A percentile compares a stretch with the other conserved stretches of the same genome.
Conservation (phyloP, 2,329 filamentous ascomycete species). For the Aureobasidium sp. region DNA sequence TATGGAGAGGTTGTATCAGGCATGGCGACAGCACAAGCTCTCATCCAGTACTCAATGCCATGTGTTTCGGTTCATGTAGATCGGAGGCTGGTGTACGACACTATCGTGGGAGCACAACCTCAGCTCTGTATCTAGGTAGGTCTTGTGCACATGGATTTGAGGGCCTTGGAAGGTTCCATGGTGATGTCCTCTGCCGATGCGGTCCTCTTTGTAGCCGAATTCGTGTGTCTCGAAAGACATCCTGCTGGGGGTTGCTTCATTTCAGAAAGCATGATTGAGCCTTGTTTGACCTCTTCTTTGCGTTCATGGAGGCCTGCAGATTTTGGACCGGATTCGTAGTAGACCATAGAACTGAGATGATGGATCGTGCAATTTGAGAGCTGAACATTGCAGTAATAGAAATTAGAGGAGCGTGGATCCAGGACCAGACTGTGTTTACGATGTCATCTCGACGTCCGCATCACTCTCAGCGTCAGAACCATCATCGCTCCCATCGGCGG, state of each 20-base stretch:
- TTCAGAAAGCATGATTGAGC: background rate
- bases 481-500: background rate
- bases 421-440: background rate
- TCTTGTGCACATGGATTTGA: background rate
- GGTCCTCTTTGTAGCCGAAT: background rate
- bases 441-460: constrained; percentile 3
- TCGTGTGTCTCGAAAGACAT: background rate
- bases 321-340: background rate
- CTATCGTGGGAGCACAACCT: no score
- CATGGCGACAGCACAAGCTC: background rate
- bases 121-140: background rate
- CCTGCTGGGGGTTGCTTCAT: background rate
- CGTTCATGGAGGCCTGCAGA: background rate
- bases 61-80: background rate
- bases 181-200: background rate
- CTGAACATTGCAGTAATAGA: background rate
- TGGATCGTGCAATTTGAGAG: background rate
- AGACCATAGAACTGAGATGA: background rate
- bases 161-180: background rate
- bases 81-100: background rate
- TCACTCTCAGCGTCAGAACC: background rate
- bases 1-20: background rate
- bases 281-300: no score
- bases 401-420: background rate
- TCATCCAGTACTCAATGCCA: background rate